Percentiles rank a stretch among this genome's conserved stretches.
Conservation (phyloP, 2,329 filamentous ascomycete species). For the Blumeria graminis region DNA sequence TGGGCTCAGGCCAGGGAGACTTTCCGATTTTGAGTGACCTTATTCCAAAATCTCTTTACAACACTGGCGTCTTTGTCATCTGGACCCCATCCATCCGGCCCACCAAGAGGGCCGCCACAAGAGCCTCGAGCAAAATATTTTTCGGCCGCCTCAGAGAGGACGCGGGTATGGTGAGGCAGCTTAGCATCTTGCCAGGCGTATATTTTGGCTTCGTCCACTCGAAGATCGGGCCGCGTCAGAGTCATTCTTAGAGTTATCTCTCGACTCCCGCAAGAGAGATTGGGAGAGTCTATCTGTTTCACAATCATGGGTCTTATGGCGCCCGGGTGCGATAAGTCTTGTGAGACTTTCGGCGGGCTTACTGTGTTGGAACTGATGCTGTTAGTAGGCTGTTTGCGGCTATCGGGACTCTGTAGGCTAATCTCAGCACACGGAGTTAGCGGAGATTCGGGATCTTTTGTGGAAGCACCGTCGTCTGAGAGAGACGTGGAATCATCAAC, state of each 20-base stretch:
- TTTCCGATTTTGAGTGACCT: conserved; percentile 19
- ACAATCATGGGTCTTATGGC: conserved; percentile 9
- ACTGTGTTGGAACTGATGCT: conserved; percentile 9
- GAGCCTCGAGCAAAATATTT: conserved; percentile 22
- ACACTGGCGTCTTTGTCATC: conserved; percentile 26
- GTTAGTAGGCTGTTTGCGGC: background rate
- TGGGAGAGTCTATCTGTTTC: conserved; percentile 18
- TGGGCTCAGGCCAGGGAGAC: background rate
- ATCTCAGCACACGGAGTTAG: conserved; percentile 13
- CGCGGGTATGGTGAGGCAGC: conserved; percentile 20
- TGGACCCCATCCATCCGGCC: conserved; percentile 18
- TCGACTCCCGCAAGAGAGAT: conserved; percentile 33
- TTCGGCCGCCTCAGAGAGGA: conserved; percentile 28
- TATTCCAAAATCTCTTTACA: conserved; percentile 41
- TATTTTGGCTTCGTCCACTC: conserved; percentile 46
- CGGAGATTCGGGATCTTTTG: conserved; percentile 30
- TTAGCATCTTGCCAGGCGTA: conserved; percentile 39
- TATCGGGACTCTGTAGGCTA: background rate
- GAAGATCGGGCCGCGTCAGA: conserved; percentile 67
- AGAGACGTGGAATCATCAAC: conserved; percentile 31
- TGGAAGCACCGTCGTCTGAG: conserved; percentile 29
- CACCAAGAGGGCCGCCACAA: conserved; percentile 15
- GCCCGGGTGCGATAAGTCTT: conserved; percentile 16
- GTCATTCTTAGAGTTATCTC: conserved; percentile 98
- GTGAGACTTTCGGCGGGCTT: conserved; percentile 14